A percentile compares a stretch with the other conserved stretches of the same genome.
Evolutionary conservation across 257 asterid genomes (phyloP).

Genomic region (Solanum gracilifrons): DNA sequence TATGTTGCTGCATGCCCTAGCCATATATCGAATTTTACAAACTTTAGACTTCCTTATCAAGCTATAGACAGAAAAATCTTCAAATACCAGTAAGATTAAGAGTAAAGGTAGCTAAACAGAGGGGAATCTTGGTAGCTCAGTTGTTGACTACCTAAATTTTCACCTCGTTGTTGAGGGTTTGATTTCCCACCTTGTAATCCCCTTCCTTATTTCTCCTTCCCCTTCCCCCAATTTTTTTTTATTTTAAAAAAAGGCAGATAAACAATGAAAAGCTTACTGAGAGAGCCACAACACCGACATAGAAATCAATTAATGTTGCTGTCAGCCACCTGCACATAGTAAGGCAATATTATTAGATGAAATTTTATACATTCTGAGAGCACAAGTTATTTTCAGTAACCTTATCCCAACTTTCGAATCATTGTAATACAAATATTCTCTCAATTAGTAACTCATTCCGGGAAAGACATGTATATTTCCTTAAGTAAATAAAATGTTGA

Average conservation of each 20-base stretch:
- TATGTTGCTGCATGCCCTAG: not conserved
- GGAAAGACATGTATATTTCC: not conserved
- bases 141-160: not conserved
- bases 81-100: not conserved
- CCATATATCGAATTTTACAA: not conserved
- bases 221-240: not conserved
- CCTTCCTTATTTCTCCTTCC: not conserved
- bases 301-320: constrained; percentile 67
- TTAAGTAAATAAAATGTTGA: not conserved
- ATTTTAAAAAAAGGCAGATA: not conserved
- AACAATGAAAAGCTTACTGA: constrained; percentile 32
- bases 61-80: not conserved
- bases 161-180: not conserved
- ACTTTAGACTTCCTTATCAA: not conserved
- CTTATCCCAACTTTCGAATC: not conserved
- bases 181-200: not conserved
- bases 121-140: not conserved
- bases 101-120: not conserved
- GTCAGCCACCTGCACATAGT: constrained; percentile 57
- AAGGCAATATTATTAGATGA: not conserved
- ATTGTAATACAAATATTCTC: not conserved
- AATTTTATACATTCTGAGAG: not conserved
- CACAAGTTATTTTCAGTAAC: not conserved
- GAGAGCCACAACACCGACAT: constrained; percentile 35
- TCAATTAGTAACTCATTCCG: not conserved